These are phyloP conservation scores for Discostella stelligeroides DNA, from an alignment of 108 stramenopile species.

Conservation along the genomic window DNA sequence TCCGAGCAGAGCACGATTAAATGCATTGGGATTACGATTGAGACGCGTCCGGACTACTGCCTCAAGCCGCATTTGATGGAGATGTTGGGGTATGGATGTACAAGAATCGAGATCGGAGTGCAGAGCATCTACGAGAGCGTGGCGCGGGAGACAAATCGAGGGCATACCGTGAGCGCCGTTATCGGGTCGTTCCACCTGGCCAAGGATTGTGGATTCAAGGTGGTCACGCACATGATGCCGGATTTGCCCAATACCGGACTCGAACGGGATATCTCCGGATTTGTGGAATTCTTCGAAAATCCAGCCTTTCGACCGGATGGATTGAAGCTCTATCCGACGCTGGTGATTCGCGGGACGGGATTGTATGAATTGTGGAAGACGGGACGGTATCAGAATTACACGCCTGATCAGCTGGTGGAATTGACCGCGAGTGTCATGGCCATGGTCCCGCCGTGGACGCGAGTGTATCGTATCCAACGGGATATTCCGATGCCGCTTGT, in stretches of 20 bases:
- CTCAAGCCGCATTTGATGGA: slow-evolving; percentile 91
- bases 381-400: slow-evolving; percentile 92
- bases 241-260: slow-evolving; percentile 94
- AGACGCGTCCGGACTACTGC: slow-evolving; percentile 97
- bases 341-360: slow-evolving; percentile 96
- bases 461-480: slow-evolving; percentile 94
- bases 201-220: slow-evolving; percentile 97
- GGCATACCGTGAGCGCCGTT: slow-evolving; percentile 92
- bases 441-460: slow-evolving; percentile 96
- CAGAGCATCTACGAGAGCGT: slow-evolving; percentile 94
- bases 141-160: slow-evolving; percentile 94
- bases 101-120: slow-evolving; percentile 97
- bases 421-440: slow-evolving; percentile 87
- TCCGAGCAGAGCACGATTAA: slow-evolving; percentile 88
- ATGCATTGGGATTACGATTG: slow-evolving; percentile 96
- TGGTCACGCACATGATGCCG: slow-evolving; percentile 98
- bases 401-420: slow-evolving; percentile 94
- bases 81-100: slow-evolving; percentile 97
- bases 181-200: slow-evolving; percentile 92
- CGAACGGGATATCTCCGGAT: slow-evolving; percentile 90
- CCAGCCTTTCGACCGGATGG: slow-evolving; percentile 93
- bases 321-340: slow-evolving; percentile 94
- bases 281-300: slow-evolving; percentile 93
- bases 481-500: slow-evolving; percentile 98
- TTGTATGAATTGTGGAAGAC: slow-evolving; percentile 97